Evolutionary conservation across 2,329 filamentous ascomycete species (phyloP).

Genomic region (Daldinia eschscholtzii): DNA sequence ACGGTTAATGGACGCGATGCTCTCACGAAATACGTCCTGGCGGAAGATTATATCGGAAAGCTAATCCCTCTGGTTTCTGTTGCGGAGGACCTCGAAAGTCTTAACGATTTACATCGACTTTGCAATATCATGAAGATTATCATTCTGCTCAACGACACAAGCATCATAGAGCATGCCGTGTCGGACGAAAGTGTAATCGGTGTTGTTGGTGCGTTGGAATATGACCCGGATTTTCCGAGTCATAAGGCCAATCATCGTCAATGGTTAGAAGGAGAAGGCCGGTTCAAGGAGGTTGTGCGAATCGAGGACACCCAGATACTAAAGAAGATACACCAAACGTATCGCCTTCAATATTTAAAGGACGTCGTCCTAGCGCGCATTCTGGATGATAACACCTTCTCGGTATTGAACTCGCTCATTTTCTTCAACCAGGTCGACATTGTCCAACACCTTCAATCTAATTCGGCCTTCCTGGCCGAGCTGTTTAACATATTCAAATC

Average conservation of each 20-base stretch:
- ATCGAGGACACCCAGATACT: slow-evolving; percentile 86
- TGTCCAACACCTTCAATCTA: slow-evolving; percentile 91
- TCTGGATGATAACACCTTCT: slow-evolving; percentile 96
- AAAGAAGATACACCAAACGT: slow-evolving; percentile 95
- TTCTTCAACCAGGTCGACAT: slow-evolving; percentile 99
- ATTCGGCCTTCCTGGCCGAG: slow-evolving; percentile 81
- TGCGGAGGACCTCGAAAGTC: slow-evolving; percentile 91
- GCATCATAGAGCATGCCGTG: slow-evolving; percentile 94
- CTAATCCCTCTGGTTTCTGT: slow-evolving; percentile 87
- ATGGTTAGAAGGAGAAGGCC: slow-evolving; percentile 87
- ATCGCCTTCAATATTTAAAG: slow-evolving; percentile 95
- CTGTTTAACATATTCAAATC: slow-evolving; percentile 87
- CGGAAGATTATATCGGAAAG: slow-evolving; percentile 87
- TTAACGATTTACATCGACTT: slow-evolving; percentile 86
- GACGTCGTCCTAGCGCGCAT: slow-evolving; percentile 98
- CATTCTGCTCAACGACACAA: slow-evolving; percentile 92
- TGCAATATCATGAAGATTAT: slow-evolving; percentile 99
- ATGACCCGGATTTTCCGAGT: slow-evolving; percentile 96
- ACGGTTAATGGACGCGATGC: slow-evolving; percentile 84
- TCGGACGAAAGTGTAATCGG: slow-evolving; percentile 90
- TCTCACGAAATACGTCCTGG: slow-evolving; percentile 86
- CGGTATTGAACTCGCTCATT: slow-evolving; percentile 95
- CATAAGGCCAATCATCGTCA: slow-evolving; percentile 98
- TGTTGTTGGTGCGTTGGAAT: slow-evolving; percentile 95
- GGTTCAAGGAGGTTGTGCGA: slow-evolving; percentile 95